phyloP scores from a whole-genome alignment of 169 alveolate species.

The Plasmodium billcollinsi region DNA sequence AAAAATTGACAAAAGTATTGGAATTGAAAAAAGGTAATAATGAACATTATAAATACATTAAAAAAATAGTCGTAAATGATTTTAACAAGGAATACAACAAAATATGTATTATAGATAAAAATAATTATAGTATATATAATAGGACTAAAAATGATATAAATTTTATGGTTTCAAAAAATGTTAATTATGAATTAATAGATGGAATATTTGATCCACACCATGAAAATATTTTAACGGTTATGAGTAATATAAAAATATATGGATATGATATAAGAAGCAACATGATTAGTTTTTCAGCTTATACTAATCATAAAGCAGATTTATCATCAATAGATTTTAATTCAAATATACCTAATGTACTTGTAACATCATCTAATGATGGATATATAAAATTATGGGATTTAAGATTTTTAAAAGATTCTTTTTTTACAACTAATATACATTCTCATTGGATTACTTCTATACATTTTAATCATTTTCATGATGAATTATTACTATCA shows the following conservation, averaged over 20 bases:
- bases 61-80: constrained; percentile 48
- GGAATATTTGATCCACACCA: constrained; percentile 75
- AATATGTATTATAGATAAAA: constrained; percentile 57
- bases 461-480: constrained; percentile 89
- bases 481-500: constrained; percentile 93
- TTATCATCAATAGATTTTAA: constrained; percentile 88
- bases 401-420: constrained; percentile 84
- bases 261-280: constrained; percentile 70
- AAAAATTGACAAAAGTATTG: constrained; percentile 11
- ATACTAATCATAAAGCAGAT: constrained; percentile 80
- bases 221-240: constrained; percentile 51
- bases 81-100: constrained; percentile 25
- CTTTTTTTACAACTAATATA: constrained; percentile 82
- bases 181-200: constrained; percentile 17
- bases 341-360: constrained; percentile 91
- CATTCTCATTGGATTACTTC: constrained; percentile 92
- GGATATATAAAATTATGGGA: constrained; percentile 91
- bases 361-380: constrained; percentile 92
- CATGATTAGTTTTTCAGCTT: constrained; percentile 47
- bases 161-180: constrained; percentile 41
- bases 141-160: constrained; percentile 29
- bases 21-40: constrained; percentile 14
- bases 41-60: constrained; percentile 17
- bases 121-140: constrained; percentile 32
- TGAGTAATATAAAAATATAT: constrained; percentile 57